Evolutionary conservation across 2,329 filamentous ascomycete species (phyloP), one percentile per base, ranked within the genome.

Genomic region (Macrophomina pseudophaseolina): DNA sequence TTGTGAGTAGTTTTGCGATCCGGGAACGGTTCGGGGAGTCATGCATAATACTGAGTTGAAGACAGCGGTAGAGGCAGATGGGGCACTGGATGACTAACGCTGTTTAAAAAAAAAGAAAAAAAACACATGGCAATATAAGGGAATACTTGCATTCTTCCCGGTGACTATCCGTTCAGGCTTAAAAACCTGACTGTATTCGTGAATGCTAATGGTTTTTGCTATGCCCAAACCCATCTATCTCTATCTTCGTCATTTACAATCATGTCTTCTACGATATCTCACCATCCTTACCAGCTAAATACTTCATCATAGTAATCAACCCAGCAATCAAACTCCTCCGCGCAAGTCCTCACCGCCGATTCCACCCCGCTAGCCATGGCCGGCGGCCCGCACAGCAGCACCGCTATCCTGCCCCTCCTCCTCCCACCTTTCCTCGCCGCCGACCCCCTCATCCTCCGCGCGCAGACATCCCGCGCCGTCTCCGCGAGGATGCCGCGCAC

Each of bases 261-360:
- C 35, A 38, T 23, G 35, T 12, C 7, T 12, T 38, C 35, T 38
- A 8, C 3, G 6, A 38, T 38, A 38, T 38, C 6, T 12, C 1
- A 38, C 35, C 11, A 38, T 12, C 35, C 49, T 38, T 48, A 76
- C 77, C 86, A 82, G 67, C 79, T 78, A 68, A 83, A 84, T 12
- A 78, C 80, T 69, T 84, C 82, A 68, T 84, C 82, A 46, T 82
- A 78, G 70, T 83, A 84, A 59, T 80, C 77, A 11, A 84, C 71
- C 0, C 75, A 71, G 5, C 62, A 64, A 65, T 76, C 73, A 2
- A 75, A 78, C 59, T 74, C 70, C 54, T 72, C 71, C 71, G 77
- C 72, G 6, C 79, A 77, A 9, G 73, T 49, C 60, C 80, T 76
- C 64, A 80, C 78, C 14, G 80, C 78, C 23, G 71, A 76, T 33